Conservation (phyloP, 371 early-diverging fungal species). For the Lichtheimia hyalospora region DNA sequence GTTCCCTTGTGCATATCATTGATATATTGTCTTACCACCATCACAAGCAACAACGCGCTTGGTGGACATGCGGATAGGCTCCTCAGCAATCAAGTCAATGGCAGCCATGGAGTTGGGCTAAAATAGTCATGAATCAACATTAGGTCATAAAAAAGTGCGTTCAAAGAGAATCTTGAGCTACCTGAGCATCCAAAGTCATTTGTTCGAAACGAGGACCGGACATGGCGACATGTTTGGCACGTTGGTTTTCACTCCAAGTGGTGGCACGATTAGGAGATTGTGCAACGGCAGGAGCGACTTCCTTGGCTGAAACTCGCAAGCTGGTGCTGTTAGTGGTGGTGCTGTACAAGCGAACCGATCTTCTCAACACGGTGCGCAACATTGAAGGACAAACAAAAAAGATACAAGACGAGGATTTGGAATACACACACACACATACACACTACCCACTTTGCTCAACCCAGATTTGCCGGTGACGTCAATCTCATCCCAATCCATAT, state of each 20-base stretch:
- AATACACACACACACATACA: too few relatives aligned
- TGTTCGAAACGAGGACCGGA: conserved; percentile 90
- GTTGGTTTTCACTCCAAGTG: conserved; percentile 81
- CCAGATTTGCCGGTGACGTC: conserved; percentile 1
- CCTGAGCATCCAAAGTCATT: conserved; percentile 80
- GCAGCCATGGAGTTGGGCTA: conserved; percentile 92
- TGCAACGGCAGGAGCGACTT: conserved; percentile 31
- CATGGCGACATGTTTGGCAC: conserved; percentile 69
- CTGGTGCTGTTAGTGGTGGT: conserved; percentile 31
- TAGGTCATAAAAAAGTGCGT: neutral
- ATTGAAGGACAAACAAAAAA: neutral
- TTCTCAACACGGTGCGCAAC: conserved; percentile 7
- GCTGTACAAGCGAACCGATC: conserved; percentile 20
- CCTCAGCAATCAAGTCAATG: conserved; percentile 88
- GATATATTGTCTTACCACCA: conserved; percentile 66
- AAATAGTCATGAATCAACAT: neutral
- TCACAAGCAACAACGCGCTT: conserved; percentile 83
- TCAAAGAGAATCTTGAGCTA: conserved; percentile 20
- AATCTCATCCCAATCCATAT: neutral
- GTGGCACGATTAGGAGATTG: conserved; percentile 78
- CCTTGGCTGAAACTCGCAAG: conserved; percentile 37
- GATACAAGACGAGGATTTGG: neutral
- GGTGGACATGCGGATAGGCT: conserved; percentile 77
- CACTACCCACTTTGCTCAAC: neutral
- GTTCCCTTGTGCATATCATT: neutral